Percentiles rank a stretch among this genome's conserved stretches.
Evolutionary conservation across 345 rosid genomes (phyloP).

Genomic region (Firmiana major): DNA sequence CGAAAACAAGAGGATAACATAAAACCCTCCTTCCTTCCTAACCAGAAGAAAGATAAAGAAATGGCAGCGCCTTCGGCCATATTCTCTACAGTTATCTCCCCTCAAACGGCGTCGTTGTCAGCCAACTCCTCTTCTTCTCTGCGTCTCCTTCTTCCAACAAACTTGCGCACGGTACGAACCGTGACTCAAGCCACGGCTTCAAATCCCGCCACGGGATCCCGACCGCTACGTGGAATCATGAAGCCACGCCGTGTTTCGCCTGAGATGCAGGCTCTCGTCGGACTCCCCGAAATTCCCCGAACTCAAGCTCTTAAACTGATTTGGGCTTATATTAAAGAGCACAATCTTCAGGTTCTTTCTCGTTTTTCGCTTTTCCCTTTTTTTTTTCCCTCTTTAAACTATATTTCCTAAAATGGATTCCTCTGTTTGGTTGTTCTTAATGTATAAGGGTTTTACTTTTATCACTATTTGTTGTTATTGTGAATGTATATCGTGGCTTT

Average conservation of each 20-base stretch:
- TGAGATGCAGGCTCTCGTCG: slow-evolving; percentile 84
- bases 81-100: slow-evolving; percentile 37
- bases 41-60: not conserved
- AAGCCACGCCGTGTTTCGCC: slow-evolving; percentile 80
- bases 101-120: slow-evolving; percentile 34
- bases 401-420: not conserved
- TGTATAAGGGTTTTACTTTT: not conserved
- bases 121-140: slow-evolving; percentile 8
- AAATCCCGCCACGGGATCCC: slow-evolving; percentile 43
- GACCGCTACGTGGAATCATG: slow-evolving; percentile 79
- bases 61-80: slow-evolving; percentile 53
- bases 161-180: slow-evolving; percentile 33
- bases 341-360: slow-evolving; percentile 65
- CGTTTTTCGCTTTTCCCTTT: not conserved
- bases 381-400: not conserved
- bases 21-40: slow-evolving; percentile 26
- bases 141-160: slow-evolving; percentile 14
- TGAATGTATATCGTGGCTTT: not conserved
- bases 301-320: slow-evolving; percentile 81
- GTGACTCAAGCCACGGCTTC: slow-evolving; percentile 60
- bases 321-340: slow-evolving; percentile 89
- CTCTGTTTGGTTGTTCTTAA: not conserved
- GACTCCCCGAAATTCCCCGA: slow-evolving; percentile 78
- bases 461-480: not conserved
- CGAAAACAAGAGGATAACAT: slow-evolving; percentile 36